A percentile compares a stretch with the other conserved stretches of the same genome.
These are phyloP conservation scores for Yamadazyma paraphyllophila DNA, from an alignment of 805 yeast genomes.

Conservation along the genomic window DNA sequence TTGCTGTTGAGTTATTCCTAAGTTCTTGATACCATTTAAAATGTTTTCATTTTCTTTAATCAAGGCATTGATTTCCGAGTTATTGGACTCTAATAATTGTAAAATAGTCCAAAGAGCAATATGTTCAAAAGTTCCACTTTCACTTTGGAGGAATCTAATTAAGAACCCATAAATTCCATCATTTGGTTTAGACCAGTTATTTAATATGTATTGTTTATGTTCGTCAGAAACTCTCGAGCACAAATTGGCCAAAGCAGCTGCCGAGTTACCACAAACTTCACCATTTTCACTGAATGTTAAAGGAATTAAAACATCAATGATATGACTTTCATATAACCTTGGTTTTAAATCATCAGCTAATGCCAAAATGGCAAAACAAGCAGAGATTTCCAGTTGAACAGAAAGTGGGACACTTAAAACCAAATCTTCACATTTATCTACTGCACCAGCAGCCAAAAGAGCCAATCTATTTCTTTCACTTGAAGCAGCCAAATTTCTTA, in stretches of 20 bases:
- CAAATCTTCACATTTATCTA: slow-evolving; percentile 84
- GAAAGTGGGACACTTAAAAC: slow-evolving; percentile 83
- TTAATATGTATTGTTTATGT: slow-evolving; percentile 69
- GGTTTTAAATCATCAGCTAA: slow-evolving; percentile 92
- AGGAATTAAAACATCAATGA: slow-evolving; percentile 86
- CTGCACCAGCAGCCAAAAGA: slow-evolving; percentile 92
- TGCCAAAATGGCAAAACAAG: slow-evolving; percentile 95
- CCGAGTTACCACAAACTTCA: slow-evolving; percentile 97
- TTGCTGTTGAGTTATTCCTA: slow-evolving; percentile 38
- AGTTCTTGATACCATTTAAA: slow-evolving; percentile 52
- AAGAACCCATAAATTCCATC: slow-evolving; percentile 88
- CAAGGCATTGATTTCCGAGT: slow-evolving; percentile 54
- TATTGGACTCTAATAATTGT: slow-evolving; percentile 87
- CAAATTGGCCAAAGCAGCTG: slow-evolving; percentile 95
- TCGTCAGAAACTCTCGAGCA: slow-evolving; percentile 83
- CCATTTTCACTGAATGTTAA: slow-evolving; percentile 82
- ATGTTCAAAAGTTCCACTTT: slow-evolving; percentile 94
- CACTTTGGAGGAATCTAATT: slow-evolving; percentile 72
- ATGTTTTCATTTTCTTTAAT: slow-evolving; percentile 56
- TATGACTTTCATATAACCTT: slow-evolving; percentile 76
- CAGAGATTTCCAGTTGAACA: slow-evolving; percentile 94
- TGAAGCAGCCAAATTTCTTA: slow-evolving; percentile 94
- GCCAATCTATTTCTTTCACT: slow-evolving; percentile 91
- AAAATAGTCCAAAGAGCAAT: slow-evolving; percentile 96
- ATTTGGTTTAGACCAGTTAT: slow-evolving; percentile 73